Evolutionary conservation across 352 stramenopile genomes (phyloP).

Genomic region (Phytophthora syringae): DNA sequence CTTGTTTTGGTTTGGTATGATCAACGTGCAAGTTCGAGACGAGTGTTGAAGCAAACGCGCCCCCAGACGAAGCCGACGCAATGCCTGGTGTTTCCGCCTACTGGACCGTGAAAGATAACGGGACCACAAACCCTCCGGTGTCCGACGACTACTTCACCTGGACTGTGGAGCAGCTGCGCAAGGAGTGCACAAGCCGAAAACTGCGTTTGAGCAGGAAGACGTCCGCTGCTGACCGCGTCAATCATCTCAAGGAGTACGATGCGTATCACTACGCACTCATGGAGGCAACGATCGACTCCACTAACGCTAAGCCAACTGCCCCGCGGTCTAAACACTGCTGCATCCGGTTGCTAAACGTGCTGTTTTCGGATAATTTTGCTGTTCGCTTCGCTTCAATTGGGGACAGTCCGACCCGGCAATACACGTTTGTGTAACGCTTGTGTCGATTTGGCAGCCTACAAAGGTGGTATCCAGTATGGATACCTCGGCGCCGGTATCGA

Average conservation of each 20-base stretch:
- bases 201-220: background rate
- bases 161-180: background rate
- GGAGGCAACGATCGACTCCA: background rate
- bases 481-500: too few species aligned
- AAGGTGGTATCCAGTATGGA: too few species aligned
- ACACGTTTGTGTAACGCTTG: too few species aligned
- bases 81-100: too few species aligned
- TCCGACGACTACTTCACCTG: background rate
- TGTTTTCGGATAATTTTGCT: background rate
- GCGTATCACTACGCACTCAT: background rate
- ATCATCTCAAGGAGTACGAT: background rate
- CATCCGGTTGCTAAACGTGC: background rate
- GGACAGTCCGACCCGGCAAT: background rate
- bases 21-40: too few species aligned
- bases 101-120: background rate
- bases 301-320: too few species aligned
- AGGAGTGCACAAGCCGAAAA: too few species aligned
- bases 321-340: background rate
- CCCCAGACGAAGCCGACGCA: too few species aligned
- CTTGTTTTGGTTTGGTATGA: too few species aligned
- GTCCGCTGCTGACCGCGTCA: background rate
- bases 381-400: background rate
- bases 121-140: background rate
- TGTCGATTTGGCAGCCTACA: too few species aligned
- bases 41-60: too few species aligned